phyloP scores from a whole-genome alignment of 768 basidiomycete species.

The Nevesoporus exiguus region DNA sequence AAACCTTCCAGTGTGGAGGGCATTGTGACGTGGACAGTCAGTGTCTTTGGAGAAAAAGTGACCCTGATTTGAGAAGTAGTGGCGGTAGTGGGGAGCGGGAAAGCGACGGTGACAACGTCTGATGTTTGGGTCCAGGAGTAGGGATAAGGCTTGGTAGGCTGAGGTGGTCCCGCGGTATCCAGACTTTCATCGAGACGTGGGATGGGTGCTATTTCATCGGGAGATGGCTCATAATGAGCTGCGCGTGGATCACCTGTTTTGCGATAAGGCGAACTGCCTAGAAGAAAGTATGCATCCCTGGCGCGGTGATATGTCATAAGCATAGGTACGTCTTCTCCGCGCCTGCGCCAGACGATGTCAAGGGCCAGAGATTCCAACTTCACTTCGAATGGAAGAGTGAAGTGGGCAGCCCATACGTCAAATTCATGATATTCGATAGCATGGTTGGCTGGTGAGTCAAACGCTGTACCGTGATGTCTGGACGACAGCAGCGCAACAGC shows the following conservation, averaged over 20 bases:
- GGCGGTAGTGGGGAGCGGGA: slow-evolving; percentile 76
- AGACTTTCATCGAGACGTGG: slow-evolving; percentile 60
- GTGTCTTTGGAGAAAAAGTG: slow-evolving; percentile 56
- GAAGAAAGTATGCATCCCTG: slow-evolving; percentile 48
- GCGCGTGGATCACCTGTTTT: slow-evolving; percentile 33
- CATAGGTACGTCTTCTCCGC: slow-evolving; percentile 68
- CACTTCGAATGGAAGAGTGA: slow-evolving; percentile 43
- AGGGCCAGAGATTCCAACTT: slow-evolving; percentile 35
- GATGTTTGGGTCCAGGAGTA: slow-evolving; percentile 93
- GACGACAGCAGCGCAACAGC: slow-evolving; percentile 59
- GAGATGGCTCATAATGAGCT: slow-evolving; percentile 51
- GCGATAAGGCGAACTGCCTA: slow-evolving; percentile 57
- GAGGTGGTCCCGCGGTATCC: slow-evolving; percentile 33
- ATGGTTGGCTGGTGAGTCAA: slow-evolving; percentile 15
- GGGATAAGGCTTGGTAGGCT: slow-evolving; percentile 58
- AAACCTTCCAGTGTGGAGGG: slow-evolving; percentile 29
- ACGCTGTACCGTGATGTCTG: slow-evolving; percentile 39
- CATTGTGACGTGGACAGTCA: slow-evolving; percentile 60
- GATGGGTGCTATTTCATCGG: slow-evolving; percentile 67
- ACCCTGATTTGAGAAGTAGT: slow-evolving; percentile 63
- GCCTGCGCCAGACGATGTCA: slow-evolving; percentile 64
- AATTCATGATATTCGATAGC: slow-evolving; percentile 43
- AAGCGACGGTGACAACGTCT: slow-evolving; percentile 78
- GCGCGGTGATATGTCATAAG: slow-evolving; percentile 47
- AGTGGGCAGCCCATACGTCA: slow-evolving; percentile 61